Evolutionary conservation across 306 rosid species (phyloP), one percentile per base, ranked within the genome.

Genomic region (Prunus mira): DNA sequence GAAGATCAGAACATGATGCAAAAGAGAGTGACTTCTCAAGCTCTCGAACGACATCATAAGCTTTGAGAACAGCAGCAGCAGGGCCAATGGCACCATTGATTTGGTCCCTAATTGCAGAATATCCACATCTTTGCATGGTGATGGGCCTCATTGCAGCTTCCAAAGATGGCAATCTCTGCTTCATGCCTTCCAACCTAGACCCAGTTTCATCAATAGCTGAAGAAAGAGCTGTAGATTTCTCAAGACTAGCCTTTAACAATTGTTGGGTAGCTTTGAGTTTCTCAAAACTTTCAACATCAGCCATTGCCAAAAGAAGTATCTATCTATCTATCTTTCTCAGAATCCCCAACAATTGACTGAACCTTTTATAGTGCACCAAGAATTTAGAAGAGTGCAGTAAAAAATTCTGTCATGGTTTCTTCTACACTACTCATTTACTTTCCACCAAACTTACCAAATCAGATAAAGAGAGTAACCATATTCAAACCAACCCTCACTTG

Each of bases 361-460:
- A 78, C 75, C 61, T 71, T 71, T 72, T 85, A 60, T 85, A 77
- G 50, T 76, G 77, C 71, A 75, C 50, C 74, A 22, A 47, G 72
- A 67, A 55, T 73, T 46, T 51, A 82, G 70, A 47, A 60, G 63
- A 68, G 69, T 74, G 47, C 50, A 11, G 71, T 74, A 77, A 86
- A 81, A 61, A 64, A 69, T 10, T 62, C 32, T 64, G 52, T 49
- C 79, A 68, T 30, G 85, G 78, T 86, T 86, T 85, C 88, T 86
- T 89, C 76, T 80, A 64, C 24, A 78, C 63, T 47, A 70, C 68
- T 81, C 69, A 63, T 82, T 67, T 56, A 79, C 87, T 84, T 90
- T 77, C 82, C 87, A 90, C 95, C 98, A 89, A 90, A 89, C 98
- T 84, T 91, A 87, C 95, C 76, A 90, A 87, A 71, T 72, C 79